These are phyloP conservation scores for Leishmania mexicana DNA, from an alignment of 208 protist species.

Conservation along the genomic window DNA sequence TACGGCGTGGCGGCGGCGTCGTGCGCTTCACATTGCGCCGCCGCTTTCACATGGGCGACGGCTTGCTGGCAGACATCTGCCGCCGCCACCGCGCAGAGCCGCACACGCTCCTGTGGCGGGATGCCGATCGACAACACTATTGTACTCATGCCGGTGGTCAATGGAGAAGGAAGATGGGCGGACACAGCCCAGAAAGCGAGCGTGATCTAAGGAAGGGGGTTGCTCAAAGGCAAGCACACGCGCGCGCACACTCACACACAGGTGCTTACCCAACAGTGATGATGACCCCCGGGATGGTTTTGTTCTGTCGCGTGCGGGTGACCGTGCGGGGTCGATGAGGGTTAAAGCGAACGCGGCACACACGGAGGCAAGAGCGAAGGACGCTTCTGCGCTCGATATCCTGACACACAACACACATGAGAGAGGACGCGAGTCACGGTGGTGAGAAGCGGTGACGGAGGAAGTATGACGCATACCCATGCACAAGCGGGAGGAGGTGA, in stretches of 20 bases:
- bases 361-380: not conserved
- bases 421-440: not conserved
- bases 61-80: conserved; percentile 23
- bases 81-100: conserved; percentile 25
- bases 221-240: not conserved
- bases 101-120: conserved; percentile 18
- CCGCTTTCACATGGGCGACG: conserved; percentile 23
- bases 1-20: conserved; percentile 25
- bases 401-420: not conserved
- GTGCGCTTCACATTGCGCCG: conserved; percentile 5
- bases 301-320: not conserved
- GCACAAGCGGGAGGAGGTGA: not conserved
- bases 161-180: not conserved
- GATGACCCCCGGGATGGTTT: not conserved
- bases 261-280: not conserved
- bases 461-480: not conserved
- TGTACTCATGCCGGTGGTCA: conserved; percentile 11
- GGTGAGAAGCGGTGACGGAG: not conserved
- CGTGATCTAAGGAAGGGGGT: not conserved
- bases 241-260: not conserved
- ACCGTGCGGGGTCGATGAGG: not conserved
- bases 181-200: not conserved
- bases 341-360: not conserved
- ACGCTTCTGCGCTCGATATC: not conserved
- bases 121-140: conserved; percentile 22